Evolutionary conservation across 495 filamentous ascomycete genomes (phyloP), one percentile per base, ranked within the genome.

Genomic region (Aspergillus indologenus): DNA sequence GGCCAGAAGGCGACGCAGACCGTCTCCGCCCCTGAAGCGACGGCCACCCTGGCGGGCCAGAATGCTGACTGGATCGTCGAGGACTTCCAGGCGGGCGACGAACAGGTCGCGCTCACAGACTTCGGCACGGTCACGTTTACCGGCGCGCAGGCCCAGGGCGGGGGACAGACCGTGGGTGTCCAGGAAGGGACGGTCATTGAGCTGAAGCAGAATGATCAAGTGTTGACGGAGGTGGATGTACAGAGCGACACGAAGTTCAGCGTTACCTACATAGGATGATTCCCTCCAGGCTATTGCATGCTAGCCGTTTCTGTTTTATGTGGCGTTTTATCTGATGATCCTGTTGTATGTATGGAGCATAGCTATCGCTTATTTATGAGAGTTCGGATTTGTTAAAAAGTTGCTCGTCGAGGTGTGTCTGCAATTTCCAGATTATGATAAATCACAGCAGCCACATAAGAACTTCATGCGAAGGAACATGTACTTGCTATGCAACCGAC

Each of bases 31-130:
- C 71, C 73, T 14, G 65, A 67, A 0, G 42, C 69, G 5, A 55
- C 58, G 19, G 71, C 75, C 20, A 77, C 70, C 5, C 65, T 79
- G 40, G 71, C 67, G 52, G 70, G 72, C 31, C 62, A 72, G 52
- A 86, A 87, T 61, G 84, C 80, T 15, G 85, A 87, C 57, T 87
- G 83, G 85, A 86, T 87, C 55, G 81, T 87, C 24, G 85, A 87
- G 73, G 84, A 87, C 56, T 87, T 82, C 61, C 73, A 81, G 55
- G 65, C 71, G 2, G 78, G 79, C 21, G 67, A 65, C 50, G 17
- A 54, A 9, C 70, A 79, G 57, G 83, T 87, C 0, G 71, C 76
- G 5, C 71, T 87, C 61, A 82, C 75, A 17, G 70, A 85, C 64
- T 86, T 85, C 63, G 76, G 76, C 43, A 69, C 65, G 3, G 73